Evolutionary conservation across 2,329 filamentous ascomycete genomes (phyloP), one percentile per base, ranked within the genome.

Genomic region (Cladosporium sp.): DNA sequence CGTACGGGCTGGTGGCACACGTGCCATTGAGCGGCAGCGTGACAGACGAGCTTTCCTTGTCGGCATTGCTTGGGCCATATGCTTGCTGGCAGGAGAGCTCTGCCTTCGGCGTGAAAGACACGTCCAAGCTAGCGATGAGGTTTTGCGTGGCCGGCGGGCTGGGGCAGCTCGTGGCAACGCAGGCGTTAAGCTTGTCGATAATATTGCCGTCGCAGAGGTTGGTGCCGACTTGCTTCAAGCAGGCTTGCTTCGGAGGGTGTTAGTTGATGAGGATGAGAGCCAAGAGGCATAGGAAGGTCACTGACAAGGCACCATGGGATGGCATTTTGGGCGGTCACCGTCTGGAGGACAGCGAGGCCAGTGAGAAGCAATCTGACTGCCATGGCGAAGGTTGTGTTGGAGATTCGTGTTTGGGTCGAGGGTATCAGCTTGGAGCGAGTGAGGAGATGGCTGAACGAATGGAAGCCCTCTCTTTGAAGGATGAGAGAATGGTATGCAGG

Each of bases 1-100:
- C 61, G 28, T 59, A 63, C 2, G 61, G 59, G 42, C 57, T 63
- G 17, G 61, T 61, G 40, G 47, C 50, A 51, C 62, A 64, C 20
- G 54, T 50, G 9, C 61, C 60, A 9, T 55, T 59, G 20, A 61
- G 60, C 19, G 51, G 36, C 30, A 63, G 34, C 2, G 37, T 61
- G 20, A 61, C 45, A 28, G 56, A 51, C 9, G 47, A 17, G 28
- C n/a, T 12, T n/a, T 51, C 47, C 15, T 30, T 47, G 43, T 47
- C 43, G 28, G 2, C 9, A 12, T 52, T 49, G 15, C 47, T 38
- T 15, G 59, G 59, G 3, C 58, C 49, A 17, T 58, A 52, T 11
- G 56, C 51, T 49, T 61, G 51, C 30, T 63, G 51, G 57, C 61
- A 63, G 6, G 61, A 59, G 43, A 57, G 59, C 38, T 58, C 55